phyloP scores from a whole-genome alignment of 345 rosid genomes.

The Populus alba region DNA sequence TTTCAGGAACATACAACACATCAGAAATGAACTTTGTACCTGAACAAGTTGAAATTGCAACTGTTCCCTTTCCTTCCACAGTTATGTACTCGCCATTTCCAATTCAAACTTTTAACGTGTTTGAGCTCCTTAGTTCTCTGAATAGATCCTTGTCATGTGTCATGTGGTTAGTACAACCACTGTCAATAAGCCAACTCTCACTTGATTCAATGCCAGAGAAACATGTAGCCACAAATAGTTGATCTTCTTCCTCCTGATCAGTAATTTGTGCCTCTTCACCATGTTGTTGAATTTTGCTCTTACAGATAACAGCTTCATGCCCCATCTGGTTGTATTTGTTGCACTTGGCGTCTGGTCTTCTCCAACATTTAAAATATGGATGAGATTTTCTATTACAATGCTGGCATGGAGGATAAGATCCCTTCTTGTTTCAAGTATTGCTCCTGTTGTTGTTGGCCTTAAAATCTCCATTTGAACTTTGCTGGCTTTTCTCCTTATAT shows the following conservation, averaged over 20 bases:
- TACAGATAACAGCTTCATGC: background rate
- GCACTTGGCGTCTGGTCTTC: background rate
- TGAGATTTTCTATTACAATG: background rate
- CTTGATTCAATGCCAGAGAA: too few relatives aligned
- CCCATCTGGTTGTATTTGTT: background rate
- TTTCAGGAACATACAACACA: slow-evolving; percentile 4
- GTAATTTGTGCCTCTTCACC: background rate
- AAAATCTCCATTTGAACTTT: background rate
- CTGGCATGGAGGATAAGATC: background rate
- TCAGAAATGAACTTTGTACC: background rate
- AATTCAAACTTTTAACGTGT: background rate
- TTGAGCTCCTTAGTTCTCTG: background rate
- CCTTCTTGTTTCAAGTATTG: background rate
- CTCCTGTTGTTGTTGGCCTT: background rate
- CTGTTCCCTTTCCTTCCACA: background rate
- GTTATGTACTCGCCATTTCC: background rate
- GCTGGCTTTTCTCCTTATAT: too few relatives aligned
- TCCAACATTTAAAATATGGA: background rate
- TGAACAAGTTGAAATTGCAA: background rate
- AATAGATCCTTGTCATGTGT: background rate
- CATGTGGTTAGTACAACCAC: background rate
- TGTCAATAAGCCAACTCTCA: background rate
- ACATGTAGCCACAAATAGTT: background rate
- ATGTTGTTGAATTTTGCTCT: background rate
- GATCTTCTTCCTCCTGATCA: background rate